A percentile compares a stretch with the other conserved stretches of the same genome.
phyloP scores from a whole-genome alignment of 1,284 basidiomycete species.

The Sporisorium exsertum region DNA sequence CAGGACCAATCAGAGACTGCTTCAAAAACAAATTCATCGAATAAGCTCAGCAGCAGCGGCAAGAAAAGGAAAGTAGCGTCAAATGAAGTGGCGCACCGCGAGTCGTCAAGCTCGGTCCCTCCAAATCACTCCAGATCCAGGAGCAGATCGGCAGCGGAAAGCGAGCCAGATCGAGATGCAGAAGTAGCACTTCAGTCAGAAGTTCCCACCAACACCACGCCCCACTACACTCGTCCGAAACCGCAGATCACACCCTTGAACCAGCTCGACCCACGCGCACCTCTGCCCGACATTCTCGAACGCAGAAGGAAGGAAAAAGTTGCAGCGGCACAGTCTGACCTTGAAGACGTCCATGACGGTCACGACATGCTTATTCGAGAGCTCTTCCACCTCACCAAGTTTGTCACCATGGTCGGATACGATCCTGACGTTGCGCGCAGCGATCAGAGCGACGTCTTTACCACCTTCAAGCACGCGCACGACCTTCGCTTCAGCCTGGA shows the following conservation, averaged over 20 bases:
- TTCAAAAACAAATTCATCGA: neutral
- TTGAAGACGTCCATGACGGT: slow-evolving; percentile 51
- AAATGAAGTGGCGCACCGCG: slow-evolving; percentile 17
- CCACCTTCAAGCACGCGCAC: slow-evolving; percentile 51
- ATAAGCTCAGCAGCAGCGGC: slow-evolving; percentile 8
- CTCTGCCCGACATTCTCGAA: slow-evolving; percentile 37
- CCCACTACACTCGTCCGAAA: slow-evolving; percentile 7
- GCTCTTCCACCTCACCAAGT: slow-evolving; percentile 62
- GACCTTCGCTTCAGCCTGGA: slow-evolving; percentile 47
- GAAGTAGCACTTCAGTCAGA: neutral
- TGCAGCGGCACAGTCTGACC: slow-evolving; percentile 37
- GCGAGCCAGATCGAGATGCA: slow-evolving; percentile 11
- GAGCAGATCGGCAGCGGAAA: slow-evolving; percentile 30
- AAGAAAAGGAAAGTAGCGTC: slow-evolving; percentile 8
- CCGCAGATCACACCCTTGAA: slow-evolving; percentile 37
- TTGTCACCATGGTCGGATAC: slow-evolving; percentile 61
- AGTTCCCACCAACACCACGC: neutral
- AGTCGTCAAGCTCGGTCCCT: slow-evolving; percentile 14
- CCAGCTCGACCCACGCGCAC: slow-evolving; percentile 14
- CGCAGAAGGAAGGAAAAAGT: slow-evolving; percentile 33
- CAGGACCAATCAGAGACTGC: neutral
- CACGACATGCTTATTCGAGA: slow-evolving; percentile 63
- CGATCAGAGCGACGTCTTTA: slow-evolving; percentile 55
- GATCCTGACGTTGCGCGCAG: slow-evolving; percentile 53
- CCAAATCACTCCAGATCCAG: slow-evolving; percentile 30